Base-by-base conservation (phyloP, 192 early-diverging fungal species). In the Podila clonocystis region DNA sequence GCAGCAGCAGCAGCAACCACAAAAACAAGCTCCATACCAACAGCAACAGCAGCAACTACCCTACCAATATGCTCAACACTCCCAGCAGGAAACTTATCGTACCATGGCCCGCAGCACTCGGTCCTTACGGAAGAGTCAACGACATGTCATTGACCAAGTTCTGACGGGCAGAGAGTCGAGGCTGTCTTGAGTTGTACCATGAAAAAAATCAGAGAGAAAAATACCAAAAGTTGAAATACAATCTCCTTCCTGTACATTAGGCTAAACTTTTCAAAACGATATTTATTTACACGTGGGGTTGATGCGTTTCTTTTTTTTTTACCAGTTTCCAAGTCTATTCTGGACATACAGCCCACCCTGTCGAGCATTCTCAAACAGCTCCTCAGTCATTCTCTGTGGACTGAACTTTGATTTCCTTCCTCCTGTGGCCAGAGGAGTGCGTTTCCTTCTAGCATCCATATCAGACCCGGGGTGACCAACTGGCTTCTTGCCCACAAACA, bases 111-210 rank as follows among this genome's bases (percentile, higher is more conserved):
- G 68, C n/a, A 65, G 76, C 19, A 28, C 70, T 0, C 28, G 48
- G 15, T 80, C 77, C 3, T 36, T 69, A 24, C 49, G 77, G 9
- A 80, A 80, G 67, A 73, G 63, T 31, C 77, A 80, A 48, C 59
- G 70, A 0, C 71, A 72, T 55, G 24, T 73, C 11, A 65, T 80
- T 22, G 77, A 73, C 26, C 77, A 80, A 38, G 77, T 62, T 5
- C 31, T 79, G 28, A 63, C 31, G 26, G 75, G 67, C 41, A 75
- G 67, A 24, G 41, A 48, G 22, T 33, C 55, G 5, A 33, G 58
- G 19, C 38, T 65, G n/a, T 67, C 58, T 30, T 63, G 41, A 45
- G 11, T 15, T 45, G 41, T 45, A 45, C 13, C 41, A 55, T n/a
- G 26, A 55, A 55, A 55, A 55, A 7, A 38, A 31, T 5, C 5